Base-by-base conservation (phyloP, 352 stramenopile genomes). In the Globisporangium perplexum region DNA sequence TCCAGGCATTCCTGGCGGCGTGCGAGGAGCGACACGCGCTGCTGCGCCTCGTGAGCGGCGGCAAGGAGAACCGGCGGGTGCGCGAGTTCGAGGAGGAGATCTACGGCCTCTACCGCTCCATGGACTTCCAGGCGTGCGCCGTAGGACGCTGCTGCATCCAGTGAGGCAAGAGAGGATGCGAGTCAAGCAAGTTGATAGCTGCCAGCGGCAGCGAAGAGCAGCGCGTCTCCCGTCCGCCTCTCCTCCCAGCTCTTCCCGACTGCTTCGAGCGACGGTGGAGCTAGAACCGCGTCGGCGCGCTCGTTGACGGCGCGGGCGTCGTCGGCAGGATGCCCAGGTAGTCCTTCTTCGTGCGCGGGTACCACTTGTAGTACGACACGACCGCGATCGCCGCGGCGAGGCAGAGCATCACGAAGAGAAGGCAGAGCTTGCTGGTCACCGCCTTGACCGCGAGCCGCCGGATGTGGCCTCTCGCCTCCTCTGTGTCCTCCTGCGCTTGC, bases 321-420 rank as follows among this genome's bases (percentile, higher is more conserved):
- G 31, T 55, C 12, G 74, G 67, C 42, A 85, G 53, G 30, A 89
- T 75, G 18, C 75, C 75, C 43, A 87, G n/a, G 28, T 77, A 65
- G 53, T 89, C 78, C 62, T 84, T 89, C 63, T 86, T 76, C 59
- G 75, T 70, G 47, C 69, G 68, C 20, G 80, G 80, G 51, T 87
- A 90, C 80, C 80, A 90, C 47, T 83, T 86, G 71, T 83, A 87
- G 56, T 88, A 88, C 42, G 80, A 83, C 6, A 90, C 75, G 28
- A 86, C 45, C 11, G 56, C 63, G 45, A 90, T 88, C 26, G 80
- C 77, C 20, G 69, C 59, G 2, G 55, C 59, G 22, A 90, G 66
- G 15, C 61, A 72, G 18, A 90, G 52, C 24, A 90, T 90, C 22
- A 90, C 55, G 26, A 90, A 48, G 28, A 77, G 30, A 54, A 88